Base-by-base conservation (phyloP, 2,329 filamentous ascomycete species). In the Lachnellula cervina region DNA sequence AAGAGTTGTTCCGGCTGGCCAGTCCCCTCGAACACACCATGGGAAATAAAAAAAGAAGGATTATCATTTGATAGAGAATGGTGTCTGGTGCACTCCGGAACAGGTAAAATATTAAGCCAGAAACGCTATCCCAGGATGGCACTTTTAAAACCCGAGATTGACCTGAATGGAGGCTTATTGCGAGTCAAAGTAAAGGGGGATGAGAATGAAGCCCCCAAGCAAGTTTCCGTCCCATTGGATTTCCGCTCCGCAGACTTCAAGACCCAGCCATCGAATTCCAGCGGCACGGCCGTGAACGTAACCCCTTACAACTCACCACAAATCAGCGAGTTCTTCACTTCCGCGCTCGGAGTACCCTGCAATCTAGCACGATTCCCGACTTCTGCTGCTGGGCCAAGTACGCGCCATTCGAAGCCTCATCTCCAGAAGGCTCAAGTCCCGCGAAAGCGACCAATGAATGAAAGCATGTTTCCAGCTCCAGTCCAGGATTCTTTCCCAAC, bases 41-140 rank as follows among this genome's bases (percentile, higher is more conserved):
- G 94, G 94, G 84, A 89, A 64, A 79, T 97, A 19, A 83, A 81
- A 54, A 77, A 81, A 7, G 91, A 97, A 73, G 94, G 94, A 0
- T 77, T 99, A 2, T 88, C 86, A 8, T 97, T 93, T 91, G 94
- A 99, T 70, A 81, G 94, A 59, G 93, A 97, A 74, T 99, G 94
- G 93, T 97, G 93, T 72, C 76, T 99, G 19, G 79, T 99, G 14
- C 92, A 97, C 69, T 82, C 86, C 67, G 91, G 90, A 44, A 95
- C 92, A 1, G 88, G 90, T 0, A 84, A 86, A 64, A 90, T 88
- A 5, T 76, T 99, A 52, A 96, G 83, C 68, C 93, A 97, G 72
- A 99, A 97, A 73, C 80, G 86, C 61, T 87, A 94, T 68, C 89
- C 92, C 2, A 83, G 79, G 35, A 97, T 99, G 93, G 88, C 90